Conservation (phyloP, 352 stramenopile genomes). For the Elongisporangium undulatum region DNA sequence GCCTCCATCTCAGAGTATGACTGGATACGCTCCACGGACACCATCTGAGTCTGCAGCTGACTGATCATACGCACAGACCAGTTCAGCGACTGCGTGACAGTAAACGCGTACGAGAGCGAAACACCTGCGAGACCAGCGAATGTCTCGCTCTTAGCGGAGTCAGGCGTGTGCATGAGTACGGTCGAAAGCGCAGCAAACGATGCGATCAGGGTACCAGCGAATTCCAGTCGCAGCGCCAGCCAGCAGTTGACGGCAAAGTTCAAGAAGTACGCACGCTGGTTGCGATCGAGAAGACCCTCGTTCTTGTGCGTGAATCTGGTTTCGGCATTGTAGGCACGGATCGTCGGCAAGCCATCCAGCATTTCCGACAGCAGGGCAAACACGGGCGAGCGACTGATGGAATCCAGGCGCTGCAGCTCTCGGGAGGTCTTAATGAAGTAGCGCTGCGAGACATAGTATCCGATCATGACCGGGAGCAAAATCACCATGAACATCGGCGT, state of each 20-base stretch:
- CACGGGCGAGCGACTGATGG: slow-evolving; percentile 91
- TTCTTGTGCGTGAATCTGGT: slow-evolving; percentile 49
- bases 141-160: slow-evolving; percentile 24
- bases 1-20: slow-evolving; percentile 58
- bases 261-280: slow-evolving; percentile 71
- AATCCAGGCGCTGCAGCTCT: slow-evolving; percentile 96
- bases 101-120: slow-evolving; percentile 78
- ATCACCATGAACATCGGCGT: slow-evolving; percentile 70
- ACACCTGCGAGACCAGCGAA: slow-evolving; percentile 65
- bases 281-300: slow-evolving; percentile 48
- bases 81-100: slow-evolving; percentile 71
- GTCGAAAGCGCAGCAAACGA: slow-evolving; percentile 45
- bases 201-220: slow-evolving; percentile 60
- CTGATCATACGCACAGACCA: slow-evolving; percentile 73
- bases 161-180: slow-evolving; percentile 44
- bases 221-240: slow-evolving; percentile 71
- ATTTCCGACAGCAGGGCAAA: slow-evolving; percentile 95
- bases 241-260: slow-evolving; percentile 77
- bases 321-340: slow-evolving; percentile 79
- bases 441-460: slow-evolving; percentile 74
- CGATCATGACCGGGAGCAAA: slow-evolving; percentile 60
- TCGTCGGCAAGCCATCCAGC: slow-evolving; percentile 92
- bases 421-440: slow-evolving; percentile 92
- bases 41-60: slow-evolving; percentile 77
- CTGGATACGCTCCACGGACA: slow-evolving; percentile 73